These are phyloP conservation scores for Flueggea neowawraea DNA, from an alignment of 441 rosid genomes.

Conservation along the genomic window DNA sequence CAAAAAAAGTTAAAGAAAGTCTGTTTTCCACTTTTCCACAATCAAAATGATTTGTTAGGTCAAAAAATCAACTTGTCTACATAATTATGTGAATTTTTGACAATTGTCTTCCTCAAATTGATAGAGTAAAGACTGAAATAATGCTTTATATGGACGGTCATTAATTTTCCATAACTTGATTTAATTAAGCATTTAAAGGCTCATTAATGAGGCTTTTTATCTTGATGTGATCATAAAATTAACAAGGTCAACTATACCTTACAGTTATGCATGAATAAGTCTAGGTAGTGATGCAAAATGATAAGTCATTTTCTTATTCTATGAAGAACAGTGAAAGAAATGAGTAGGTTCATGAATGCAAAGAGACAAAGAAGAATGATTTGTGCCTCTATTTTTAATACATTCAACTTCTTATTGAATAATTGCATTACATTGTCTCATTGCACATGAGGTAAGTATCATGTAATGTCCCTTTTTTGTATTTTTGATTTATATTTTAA, in stretches of 20 bases:
- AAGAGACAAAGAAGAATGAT: conserved; percentile 37
- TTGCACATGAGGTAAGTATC: conserved; percentile 23
- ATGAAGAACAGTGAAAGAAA: conserved; percentile 20
- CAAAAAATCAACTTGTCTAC: conserved; percentile 23
- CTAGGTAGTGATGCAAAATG: conserved; percentile 21
- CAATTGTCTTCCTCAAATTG: conserved; percentile 4
- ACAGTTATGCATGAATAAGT: conserved; percentile 10
- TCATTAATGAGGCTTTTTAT: too few species aligned
- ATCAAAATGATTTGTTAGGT: conserved; percentile 18
- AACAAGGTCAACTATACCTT: conserved; percentile 22
- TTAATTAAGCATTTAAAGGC: too few species aligned
- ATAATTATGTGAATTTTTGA: conserved; percentile 21
- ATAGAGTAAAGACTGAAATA: background rate
- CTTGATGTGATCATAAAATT: too few species aligned
- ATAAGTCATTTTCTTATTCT: conserved; percentile 18
- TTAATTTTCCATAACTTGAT: background rate
- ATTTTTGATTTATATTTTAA: too few species aligned
- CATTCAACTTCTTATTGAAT: conserved; percentile 19
- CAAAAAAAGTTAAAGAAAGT: background rate
- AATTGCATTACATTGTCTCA: conserved; percentile 19
- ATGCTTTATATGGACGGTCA: conserved; percentile 7
- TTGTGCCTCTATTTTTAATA: conserved; percentile 8
- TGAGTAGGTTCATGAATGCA: conserved; percentile 35
- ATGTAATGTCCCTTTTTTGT: conserved; percentile 9
- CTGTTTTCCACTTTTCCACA: conserved; percentile 11